These are phyloP conservation scores for Peronosclerospora sorghi DNA, from an alignment of 352 stramenopile species.

Conservation along the genomic window DNA sequence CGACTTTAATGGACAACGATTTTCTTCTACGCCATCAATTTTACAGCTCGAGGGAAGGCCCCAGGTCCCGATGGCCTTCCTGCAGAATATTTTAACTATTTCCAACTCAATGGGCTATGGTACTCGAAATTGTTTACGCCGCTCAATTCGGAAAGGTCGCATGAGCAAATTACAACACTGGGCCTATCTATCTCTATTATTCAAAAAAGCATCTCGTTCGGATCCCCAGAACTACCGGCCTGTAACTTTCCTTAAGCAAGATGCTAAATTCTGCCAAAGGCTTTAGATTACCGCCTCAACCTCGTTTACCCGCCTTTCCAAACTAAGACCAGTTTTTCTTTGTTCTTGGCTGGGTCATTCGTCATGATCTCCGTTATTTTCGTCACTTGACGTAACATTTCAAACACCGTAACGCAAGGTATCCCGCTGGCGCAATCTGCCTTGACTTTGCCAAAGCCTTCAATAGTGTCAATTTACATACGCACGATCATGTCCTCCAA, in stretches of 20 bases:
- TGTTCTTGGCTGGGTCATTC: background rate
- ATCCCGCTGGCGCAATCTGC: background rate
- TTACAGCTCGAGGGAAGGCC: background rate
- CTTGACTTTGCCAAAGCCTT: conserved; percentile 4
- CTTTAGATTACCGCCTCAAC: background rate
- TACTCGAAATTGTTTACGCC: too few species aligned
- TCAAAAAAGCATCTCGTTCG: background rate
- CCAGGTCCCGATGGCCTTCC: background rate
- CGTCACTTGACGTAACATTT: background rate
- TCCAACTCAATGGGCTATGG: background rate
- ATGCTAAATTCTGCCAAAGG: background rate
- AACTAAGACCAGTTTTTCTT: background rate
- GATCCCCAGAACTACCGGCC: background rate
- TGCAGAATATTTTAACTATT: background rate
- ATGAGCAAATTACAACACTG: background rate
- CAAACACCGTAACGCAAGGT: background rate
- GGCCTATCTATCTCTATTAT: background rate
- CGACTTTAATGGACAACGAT: too few species aligned
- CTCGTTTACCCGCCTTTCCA: background rate
- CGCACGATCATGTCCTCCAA: background rate
- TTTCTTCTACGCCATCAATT: too few species aligned
- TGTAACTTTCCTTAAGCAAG: background rate
- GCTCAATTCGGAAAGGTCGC: too few species aligned
- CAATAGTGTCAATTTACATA: conserved; percentile 3
- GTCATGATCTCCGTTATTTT: background rate